These are phyloP conservation scores for Maudiozyma saulgeensis DNA, from an alignment of 805 yeast species.

Conservation along the genomic window DNA sequence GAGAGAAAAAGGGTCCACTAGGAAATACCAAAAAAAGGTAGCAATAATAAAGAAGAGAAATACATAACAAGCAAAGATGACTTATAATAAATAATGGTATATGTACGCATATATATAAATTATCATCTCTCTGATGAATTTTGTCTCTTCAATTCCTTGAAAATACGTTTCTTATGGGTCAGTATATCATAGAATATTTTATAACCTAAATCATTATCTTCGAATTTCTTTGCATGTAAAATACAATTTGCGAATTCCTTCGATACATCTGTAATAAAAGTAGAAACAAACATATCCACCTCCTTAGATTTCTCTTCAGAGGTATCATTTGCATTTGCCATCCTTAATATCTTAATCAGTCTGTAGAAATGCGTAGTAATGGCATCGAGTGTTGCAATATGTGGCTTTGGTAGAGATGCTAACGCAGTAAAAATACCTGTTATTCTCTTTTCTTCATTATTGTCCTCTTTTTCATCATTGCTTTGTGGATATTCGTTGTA, in stretches of 20 bases:
- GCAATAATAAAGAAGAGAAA: no score
- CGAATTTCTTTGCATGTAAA: slow-evolving; percentile 35
- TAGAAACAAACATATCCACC: slow-evolving; percentile 28
- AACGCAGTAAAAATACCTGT: slow-evolving; percentile 58
- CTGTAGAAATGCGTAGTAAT: slow-evolving; percentile 67
- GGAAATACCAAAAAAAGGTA: no score
- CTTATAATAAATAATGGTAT: not conserved
- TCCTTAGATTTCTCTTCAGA: slow-evolving; percentile 2
- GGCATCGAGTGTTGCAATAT: slow-evolving; percentile 72
- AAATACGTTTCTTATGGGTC: slow-evolving; percentile 49
- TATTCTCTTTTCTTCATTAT: slow-evolving; percentile 34
- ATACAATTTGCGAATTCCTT: slow-evolving; percentile 59
- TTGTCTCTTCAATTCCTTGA: slow-evolving; percentile 45
- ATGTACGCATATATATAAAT: not conserved
- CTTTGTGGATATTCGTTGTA: slow-evolving; percentile 41
- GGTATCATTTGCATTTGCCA: slow-evolving; percentile 24
- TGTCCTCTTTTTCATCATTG: slow-evolving; percentile 1
- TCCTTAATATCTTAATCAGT: slow-evolving; percentile 43
- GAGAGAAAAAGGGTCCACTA: no score
- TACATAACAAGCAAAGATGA: not conserved
- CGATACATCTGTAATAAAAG: slow-evolving; percentile 40
- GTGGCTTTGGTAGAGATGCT: slow-evolving; percentile 56
- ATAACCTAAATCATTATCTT: slow-evolving; percentile 50
- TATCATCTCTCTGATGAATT: not conserved
- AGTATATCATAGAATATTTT: slow-evolving; percentile 55